Evolutionary conservation across 2,329 filamentous ascomycete species (phyloP).

Genomic region (Talaromyces sp.): DNA sequence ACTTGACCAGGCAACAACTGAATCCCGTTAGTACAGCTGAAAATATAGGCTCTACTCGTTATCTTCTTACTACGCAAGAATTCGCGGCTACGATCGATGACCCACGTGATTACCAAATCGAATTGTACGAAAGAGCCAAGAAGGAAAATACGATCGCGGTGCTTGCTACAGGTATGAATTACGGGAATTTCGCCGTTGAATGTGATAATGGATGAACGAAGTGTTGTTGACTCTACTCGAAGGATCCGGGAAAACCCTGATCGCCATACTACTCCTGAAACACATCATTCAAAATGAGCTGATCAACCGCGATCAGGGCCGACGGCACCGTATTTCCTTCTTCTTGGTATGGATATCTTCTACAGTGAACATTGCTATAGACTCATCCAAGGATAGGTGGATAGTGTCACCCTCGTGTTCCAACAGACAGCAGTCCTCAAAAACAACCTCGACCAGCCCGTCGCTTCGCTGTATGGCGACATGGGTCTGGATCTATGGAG

Average conservation of each 20-base stretch:
- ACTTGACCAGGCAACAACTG: constrained; percentile 40
- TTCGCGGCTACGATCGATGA: constrained; percentile 62
- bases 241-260: constrained; percentile 94
- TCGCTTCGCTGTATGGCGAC: constrained; percentile 70
- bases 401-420: constrained; percentile 83
- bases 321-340: constrained; percentile 66
- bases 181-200: not conserved
- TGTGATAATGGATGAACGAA: not conserved
- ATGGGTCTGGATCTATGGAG: constrained; percentile 61
- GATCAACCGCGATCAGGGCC: constrained; percentile 60
- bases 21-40: constrained; percentile 29
- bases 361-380: not conserved
- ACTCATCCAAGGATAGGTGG: constrained; percentile 51
- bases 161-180: constrained; percentile 63
- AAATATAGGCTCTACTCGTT: constrained; percentile 53
- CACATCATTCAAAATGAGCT: constrained; percentile 75
- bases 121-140: constrained; percentile 86
- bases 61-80: constrained; percentile 52
- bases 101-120: constrained; percentile 85
- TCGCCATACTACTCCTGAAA: constrained; percentile 78
- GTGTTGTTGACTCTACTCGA: constrained; percentile 7
- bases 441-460: constrained; percentile 72
- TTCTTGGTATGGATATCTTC: constrained; percentile 62
- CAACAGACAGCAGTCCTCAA: constrained; percentile 82
- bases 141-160: constrained; percentile 85